phyloP scores from a whole-genome alignment of 306 rosid genomes.

The Fagus sylvatica region DNA sequence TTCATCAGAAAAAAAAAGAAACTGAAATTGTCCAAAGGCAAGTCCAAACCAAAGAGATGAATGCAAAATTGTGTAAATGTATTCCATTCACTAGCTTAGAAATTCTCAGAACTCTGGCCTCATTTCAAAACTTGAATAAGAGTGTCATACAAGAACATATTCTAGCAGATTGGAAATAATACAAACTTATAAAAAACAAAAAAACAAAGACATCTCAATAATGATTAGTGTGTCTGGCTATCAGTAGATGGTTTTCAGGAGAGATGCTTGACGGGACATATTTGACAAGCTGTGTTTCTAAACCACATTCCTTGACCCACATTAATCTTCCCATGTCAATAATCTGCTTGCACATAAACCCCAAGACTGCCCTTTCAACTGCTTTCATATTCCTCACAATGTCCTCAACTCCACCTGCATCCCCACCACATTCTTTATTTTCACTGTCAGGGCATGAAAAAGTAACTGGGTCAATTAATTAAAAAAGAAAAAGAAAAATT shows the following conservation, averaged over 20 bases:
- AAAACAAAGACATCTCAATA: constrained; percentile 1
- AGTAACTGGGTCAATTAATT: constrained; percentile 3
- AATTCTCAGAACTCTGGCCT: neutral
- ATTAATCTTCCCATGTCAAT: constrained; percentile 80
- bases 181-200: neutral
- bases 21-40: constrained; percentile 23
- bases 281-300: constrained; percentile 61
- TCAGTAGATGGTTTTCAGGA: constrained; percentile 83
- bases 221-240: constrained; percentile 42
- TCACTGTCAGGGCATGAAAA: constrained; percentile 43
- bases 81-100: neutral
- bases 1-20: constrained; percentile 59
- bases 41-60: constrained; percentile 70
- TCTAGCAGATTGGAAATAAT: neutral
- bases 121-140: neutral
- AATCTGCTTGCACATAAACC: constrained; percentile 92
- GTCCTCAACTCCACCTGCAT: constrained; percentile 49
- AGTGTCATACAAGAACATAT: neutral
- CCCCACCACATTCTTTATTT: constrained; percentile 35
- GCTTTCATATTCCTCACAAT: constrained; percentile 60
- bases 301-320: constrained; percentile 76
- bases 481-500: neutral
- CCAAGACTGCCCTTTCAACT: constrained; percentile 67
- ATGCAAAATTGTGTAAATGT: too few species aligned
- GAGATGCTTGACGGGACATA: constrained; percentile 75